phyloP scores from a whole-genome alignment of 129 eudicot genomes.

The Arctium minus region DNA sequence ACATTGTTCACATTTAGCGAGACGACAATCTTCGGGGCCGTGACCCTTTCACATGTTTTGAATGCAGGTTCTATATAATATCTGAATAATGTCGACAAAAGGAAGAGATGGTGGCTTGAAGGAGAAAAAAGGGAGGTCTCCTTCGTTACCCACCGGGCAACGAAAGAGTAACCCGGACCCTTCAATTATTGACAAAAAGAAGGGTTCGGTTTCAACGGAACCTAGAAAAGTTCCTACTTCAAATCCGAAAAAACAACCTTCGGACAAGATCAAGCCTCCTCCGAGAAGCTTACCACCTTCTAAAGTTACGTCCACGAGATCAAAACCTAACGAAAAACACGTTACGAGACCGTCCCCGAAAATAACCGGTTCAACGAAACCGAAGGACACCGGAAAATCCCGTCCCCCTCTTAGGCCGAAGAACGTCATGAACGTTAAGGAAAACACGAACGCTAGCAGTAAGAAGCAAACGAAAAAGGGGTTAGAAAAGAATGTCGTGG shows the following conservation, averaged over 20 bases:
- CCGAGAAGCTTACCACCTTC: slow-evolving; percentile 31
- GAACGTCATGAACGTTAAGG: slow-evolving; percentile 10
- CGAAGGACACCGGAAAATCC: slow-evolving; percentile 17
- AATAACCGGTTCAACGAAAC: not conserved
- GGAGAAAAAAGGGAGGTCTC: slow-evolving; percentile 49
- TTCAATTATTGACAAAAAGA: slow-evolving; percentile 16
- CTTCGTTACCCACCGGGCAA: slow-evolving; percentile 12
- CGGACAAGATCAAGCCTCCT: slow-evolving; percentile 13
- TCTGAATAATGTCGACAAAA: slow-evolving; percentile 14
- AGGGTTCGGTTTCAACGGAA: not conserved
- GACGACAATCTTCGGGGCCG: no score
- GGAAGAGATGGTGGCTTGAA: slow-evolving; percentile 20
- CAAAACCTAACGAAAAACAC: not conserved
- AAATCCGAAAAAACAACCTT: slow-evolving; percentile 9
- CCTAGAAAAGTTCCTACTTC: slow-evolving; percentile 24
- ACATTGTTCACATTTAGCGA: not conserved
- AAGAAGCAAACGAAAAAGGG: slow-evolving; percentile 20
- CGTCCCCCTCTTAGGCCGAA: slow-evolving; percentile 15
- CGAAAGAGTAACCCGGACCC: slow-evolving; percentile 1
- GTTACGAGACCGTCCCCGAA: slow-evolving; percentile 20
- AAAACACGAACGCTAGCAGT: not conserved
- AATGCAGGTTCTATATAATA: slow-evolving; percentile 20
- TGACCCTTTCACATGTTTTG: not conserved
- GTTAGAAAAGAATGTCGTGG: not conserved
- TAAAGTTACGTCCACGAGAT: slow-evolving; percentile 16